Evolutionary conservation across 164 flowering plant genomes (phyloP), one percentile per base, ranked within the genome.

Genomic region (Magnolia changhungtana): DNA sequence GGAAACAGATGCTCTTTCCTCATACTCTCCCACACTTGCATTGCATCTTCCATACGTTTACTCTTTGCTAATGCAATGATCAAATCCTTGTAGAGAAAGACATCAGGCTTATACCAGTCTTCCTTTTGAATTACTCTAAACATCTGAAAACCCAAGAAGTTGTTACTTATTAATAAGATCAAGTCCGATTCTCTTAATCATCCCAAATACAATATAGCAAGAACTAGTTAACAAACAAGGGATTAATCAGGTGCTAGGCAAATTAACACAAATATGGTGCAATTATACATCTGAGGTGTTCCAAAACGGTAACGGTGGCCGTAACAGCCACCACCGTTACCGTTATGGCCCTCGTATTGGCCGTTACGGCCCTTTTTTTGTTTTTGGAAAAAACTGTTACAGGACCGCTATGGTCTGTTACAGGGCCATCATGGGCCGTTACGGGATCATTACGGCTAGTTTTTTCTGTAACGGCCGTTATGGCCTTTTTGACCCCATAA

Each of bases 81-180:
- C 76, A 95, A 84, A 83, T 95, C 98, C 80, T 93, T 95, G 75
- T 91, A 95, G 3, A 95, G 76, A 81, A 75, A 95, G 1, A 84
- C 91, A 83, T 95, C 98, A 21, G 98, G 91, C 73, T 79, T 82
- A 73, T 92, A 95, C 98, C 98, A 95, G 64, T 90, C 94, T 77
- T 95, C 89, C 85, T 89, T 89, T 72, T 80, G 89, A 67, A 93
- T 90, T 70, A 89, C 80, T 76, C 71, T 75, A 78, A 93, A 95
- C 45, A 93, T 77, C 98, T 95, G 90, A 55, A 83, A 77, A 71
- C 50, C 13, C 69, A 74, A 77, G 11, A 50, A 74, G 2, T 55
- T 76, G 27, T 65, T 27, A 27, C 29, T 27, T 27, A 1, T 27
- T 66, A 1, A 24, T 13, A 85, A 74, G 73, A 10, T 76, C 70